Evolutionary conservation across 768 basidiomycete species (phyloP).

Genomic region (Polyporus arcularius): DNA sequence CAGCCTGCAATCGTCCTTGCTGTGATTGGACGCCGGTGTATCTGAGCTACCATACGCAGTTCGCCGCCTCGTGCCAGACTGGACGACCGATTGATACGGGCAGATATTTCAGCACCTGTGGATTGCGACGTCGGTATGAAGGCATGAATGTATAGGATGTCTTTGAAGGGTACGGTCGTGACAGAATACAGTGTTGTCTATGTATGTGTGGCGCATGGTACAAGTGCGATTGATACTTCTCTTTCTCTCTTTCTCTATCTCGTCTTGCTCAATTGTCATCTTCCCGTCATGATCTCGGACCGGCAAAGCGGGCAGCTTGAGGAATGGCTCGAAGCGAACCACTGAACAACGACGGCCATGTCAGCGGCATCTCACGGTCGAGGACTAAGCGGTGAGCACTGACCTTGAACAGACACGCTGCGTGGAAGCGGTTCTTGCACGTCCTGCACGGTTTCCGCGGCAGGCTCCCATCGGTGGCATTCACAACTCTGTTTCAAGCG

Average conservation of each 20-base stretch:
- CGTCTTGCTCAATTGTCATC: conserved; percentile 1
- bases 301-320: conserved; percentile 92
- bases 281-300: conserved; percentile 62
- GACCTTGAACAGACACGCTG: conserved; percentile 88
- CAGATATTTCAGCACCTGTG: conserved; percentile 42
- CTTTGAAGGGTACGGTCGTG: not conserved
- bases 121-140: conserved; percentile 72
- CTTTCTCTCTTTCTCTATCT: not conserved
- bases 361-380: not conserved
- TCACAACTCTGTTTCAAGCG: conserved; percentile 52
- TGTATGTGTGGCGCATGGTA: not conserved
- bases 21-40: too few relatives aligned
- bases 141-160: conserved; percentile 44
- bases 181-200: not conserved
- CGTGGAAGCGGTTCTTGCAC: conserved; percentile 93
- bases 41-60: too few relatives aligned
- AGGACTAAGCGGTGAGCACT: conserved; percentile 14
- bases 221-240: not conserved
- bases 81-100: too few relatives aligned
- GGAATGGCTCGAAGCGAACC: conserved; percentile 88
- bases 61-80: too few relatives aligned
- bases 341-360: conserved; percentile 43
- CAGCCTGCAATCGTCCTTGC: too few relatives aligned
- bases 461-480: conserved; percentile 81
- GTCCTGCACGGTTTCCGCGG: conserved; percentile 93